Conservation (phyloP, 768 basidiomycete species). For the Calocybe cyanea region DNA sequence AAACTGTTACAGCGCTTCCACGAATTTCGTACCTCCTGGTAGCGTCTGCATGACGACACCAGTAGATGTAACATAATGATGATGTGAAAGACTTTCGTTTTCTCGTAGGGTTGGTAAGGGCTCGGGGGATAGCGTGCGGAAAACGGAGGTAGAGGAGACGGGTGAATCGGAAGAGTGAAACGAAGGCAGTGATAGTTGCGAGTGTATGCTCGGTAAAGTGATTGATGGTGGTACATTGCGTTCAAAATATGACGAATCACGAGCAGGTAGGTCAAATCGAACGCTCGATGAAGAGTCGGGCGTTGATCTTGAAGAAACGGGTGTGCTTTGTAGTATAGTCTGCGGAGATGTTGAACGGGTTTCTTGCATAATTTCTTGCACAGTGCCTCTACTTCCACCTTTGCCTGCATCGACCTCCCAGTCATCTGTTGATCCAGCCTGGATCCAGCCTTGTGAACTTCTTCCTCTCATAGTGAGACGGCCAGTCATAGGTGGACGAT, state of each 20-base stretch:
- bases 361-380: not conserved
- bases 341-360: conserved; percentile 5
- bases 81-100: conserved; percentile 10
- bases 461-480: conserved; percentile 17
- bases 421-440: conserved; percentile 44
- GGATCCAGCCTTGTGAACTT: conserved; percentile 45
- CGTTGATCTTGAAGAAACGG: conserved; percentile 18
- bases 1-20: conserved; percentile 34
- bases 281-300: conserved; percentile 27
- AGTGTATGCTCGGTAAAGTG: conserved; percentile 24
- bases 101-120: conserved; percentile 11
- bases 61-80: conserved; percentile 14
- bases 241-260: conserved; percentile 21
- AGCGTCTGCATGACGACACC: conserved; percentile 33
- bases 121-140: conserved; percentile 16
- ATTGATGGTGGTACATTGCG: conserved; percentile 18
- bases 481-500: conserved; percentile 1
- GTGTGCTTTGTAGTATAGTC: conserved; percentile 3
- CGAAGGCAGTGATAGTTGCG: conserved; percentile 26
- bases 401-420: conserved; percentile 33
- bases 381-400: not conserved
- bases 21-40: conserved; percentile 44
- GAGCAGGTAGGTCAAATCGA: conserved; percentile 23
- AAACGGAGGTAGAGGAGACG: too few relatives aligned
- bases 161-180: conserved; percentile 25